phyloP scores from a whole-genome alignment of 192 early-diverging fungal species.

The Spizellomyces sp. region DNA sequence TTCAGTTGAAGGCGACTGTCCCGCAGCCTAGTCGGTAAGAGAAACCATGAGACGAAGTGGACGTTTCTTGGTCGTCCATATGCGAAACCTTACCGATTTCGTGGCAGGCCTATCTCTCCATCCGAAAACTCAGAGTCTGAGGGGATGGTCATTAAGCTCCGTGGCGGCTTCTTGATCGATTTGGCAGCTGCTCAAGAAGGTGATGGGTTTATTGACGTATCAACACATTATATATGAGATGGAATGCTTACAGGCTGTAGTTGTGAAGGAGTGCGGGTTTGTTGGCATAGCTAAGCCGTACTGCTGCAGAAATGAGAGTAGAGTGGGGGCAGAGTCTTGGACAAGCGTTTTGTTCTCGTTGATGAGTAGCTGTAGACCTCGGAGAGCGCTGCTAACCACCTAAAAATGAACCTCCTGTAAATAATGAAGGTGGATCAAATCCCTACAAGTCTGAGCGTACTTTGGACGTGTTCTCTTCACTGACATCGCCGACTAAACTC shows the following conservation, averaged over 20 bases:
- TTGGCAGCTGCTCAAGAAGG: no score
- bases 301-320: constrained; percentile 24
- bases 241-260: no score
- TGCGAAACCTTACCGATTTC: constrained; percentile 21
- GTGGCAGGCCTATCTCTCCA: constrained; percentile 14
- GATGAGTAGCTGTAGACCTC: constrained; percentile 34
- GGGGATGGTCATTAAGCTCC: constrained; percentile 3
- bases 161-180: no score
- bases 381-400: constrained; percentile 31
- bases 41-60: no score
- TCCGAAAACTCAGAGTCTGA: constrained; percentile 43
- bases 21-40: background rate
- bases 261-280: no score
- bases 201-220: no score
- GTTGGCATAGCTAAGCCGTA: background rate
- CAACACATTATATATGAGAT: no score
- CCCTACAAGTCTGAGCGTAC: constrained; percentile 17
- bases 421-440: background rate
- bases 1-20: constrained; percentile 30
- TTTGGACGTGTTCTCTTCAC: constrained; percentile 19
- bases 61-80: no score
- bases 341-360: constrained; percentile 40
- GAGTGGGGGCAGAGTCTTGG: background rate
- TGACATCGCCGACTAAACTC: constrained; percentile 35
- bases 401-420: background rate